Percentiles rank a stretch among this genome's conserved stretches.
These are phyloP conservation scores for Trichosporon sp. DNA, from an alignment of 1,284 basidiomycete species.

Conservation along the genomic window DNA sequence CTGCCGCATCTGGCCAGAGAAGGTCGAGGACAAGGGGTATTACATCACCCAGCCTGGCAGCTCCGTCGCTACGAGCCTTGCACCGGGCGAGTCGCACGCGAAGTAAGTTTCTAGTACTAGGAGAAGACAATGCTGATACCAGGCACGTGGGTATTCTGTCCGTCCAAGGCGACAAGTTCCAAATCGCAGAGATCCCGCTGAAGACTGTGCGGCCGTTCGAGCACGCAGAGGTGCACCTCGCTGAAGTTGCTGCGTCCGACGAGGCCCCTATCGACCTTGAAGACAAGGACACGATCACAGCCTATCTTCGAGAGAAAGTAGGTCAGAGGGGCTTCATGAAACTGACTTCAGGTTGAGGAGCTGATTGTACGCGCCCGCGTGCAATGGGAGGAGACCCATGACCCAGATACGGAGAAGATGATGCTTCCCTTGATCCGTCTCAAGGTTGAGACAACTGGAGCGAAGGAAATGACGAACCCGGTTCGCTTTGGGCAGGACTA, in stretches of 20 bases:
- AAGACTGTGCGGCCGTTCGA: constrained; percentile 93
- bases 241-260: constrained; percentile 68
- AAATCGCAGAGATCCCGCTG: constrained; percentile 76
- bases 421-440: constrained; percentile 89
- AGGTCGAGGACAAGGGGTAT: constrained; percentile 86
- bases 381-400: constrained; percentile 75
- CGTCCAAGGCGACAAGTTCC: constrained; percentile 80
- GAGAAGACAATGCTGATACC: background rate
- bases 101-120: constrained; percentile 59
- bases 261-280: constrained; percentile 62
- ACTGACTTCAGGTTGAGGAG: constrained; percentile 61
- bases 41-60: constrained; percentile 92
- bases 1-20: constrained; percentile 83
- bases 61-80: constrained; percentile 86
- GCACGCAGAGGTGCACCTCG: constrained; percentile 74
- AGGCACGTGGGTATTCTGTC: constrained; percentile 84
- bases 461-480: constrained; percentile 85
- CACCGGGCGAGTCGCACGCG: constrained; percentile 80
- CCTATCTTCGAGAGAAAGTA: constrained; percentile 70
- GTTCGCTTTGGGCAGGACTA: constrained; percentile 97
- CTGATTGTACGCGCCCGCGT: constrained; percentile 71
- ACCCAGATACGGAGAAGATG: constrained; percentile 52
- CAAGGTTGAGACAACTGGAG: constrained; percentile 86
- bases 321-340: constrained; percentile 23
- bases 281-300: constrained; percentile 73